Evolutionary conservation across 2,329 filamentous ascomycete species (phyloP).

Genomic region (Paraphaeosphaeria minitans): DNA sequence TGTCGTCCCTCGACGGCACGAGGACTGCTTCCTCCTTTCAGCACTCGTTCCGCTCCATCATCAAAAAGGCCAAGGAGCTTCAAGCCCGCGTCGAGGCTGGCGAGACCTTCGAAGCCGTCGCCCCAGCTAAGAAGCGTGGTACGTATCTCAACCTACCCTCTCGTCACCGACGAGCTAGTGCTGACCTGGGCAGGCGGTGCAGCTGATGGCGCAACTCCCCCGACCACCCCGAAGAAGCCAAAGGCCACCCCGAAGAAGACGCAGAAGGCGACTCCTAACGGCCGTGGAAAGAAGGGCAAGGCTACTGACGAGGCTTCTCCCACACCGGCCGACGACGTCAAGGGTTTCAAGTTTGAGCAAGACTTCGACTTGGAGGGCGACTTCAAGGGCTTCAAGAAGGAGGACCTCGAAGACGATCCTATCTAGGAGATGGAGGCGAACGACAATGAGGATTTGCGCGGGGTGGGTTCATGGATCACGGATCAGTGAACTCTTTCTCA

Average conservation of each 20-base stretch:
- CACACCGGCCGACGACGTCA: conserved; percentile 2
- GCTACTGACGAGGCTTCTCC: not conserved
- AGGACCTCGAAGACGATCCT: not conserved
- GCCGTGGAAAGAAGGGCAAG: conserved; percentile 20
- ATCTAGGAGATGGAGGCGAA: not conserved
- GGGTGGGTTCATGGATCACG: not conserved
- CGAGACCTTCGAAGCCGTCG: conserved; percentile 31
- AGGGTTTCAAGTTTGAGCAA: not conserved
- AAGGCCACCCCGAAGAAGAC: conserved; percentile 22
- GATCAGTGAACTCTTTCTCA: not conserved
- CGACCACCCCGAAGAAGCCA: conserved; percentile 28
- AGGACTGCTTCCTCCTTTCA: conserved; percentile 31
- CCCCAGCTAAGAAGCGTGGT: conserved; percentile 31
- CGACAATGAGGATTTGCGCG: not conserved
- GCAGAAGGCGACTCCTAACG: conserved; percentile 21
- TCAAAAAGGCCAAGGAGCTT: conserved; percentile 34
- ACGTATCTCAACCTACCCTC: conserved; percentile 4
- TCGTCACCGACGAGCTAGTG: not conserved
- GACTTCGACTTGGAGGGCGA: not conserved
- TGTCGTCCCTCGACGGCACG: conserved; percentile 34
- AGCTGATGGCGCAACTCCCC: conserved; percentile 10
- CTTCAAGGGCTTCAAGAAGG: not conserved
- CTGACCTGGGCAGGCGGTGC: conserved; percentile 8
- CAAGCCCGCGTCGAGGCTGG: conserved; percentile 31
- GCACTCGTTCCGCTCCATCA: conserved; percentile 33